phyloP scores from a whole-genome alignment of 2,329 filamentous ascomycete genomes.

The Rhynchosporium graminicola region DNA sequence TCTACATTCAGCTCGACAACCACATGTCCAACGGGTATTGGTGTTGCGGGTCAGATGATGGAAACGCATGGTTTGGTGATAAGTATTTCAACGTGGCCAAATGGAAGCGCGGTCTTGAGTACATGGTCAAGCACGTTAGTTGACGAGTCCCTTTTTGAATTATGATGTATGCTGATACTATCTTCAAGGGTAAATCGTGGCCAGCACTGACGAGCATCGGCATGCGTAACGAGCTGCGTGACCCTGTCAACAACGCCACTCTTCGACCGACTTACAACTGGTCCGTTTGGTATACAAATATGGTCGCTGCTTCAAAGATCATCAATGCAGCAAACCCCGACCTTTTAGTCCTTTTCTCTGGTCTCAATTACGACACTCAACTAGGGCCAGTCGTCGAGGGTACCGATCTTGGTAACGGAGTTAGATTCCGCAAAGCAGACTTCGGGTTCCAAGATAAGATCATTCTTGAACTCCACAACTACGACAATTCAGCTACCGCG shows the following conservation, averaged over 20 bases:
- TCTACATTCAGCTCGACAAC: slow-evolving; percentile 62
- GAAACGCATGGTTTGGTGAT: slow-evolving; percentile 64
- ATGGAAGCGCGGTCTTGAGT: slow-evolving; percentile 60
- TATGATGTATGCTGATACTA: neutral
- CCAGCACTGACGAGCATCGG: slow-evolving; percentile 29
- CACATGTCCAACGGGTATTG: slow-evolving; percentile 60
- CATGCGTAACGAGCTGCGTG: slow-evolving; percentile 46
- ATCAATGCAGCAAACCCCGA: slow-evolving; percentile 47
- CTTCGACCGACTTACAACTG: slow-evolving; percentile 44
- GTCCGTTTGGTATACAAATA: slow-evolving; percentile 48
- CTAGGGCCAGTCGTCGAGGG: slow-evolving; percentile 27
- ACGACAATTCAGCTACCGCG: slow-evolving; percentile 46
- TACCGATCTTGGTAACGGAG: slow-evolving; percentile 23
- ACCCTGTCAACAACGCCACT: slow-evolving; percentile 23
- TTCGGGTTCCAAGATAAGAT: slow-evolving; percentile 48
- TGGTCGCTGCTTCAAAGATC: slow-evolving; percentile 44
- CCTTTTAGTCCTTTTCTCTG: slow-evolving; percentile 50
- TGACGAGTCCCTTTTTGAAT: slow-evolving; percentile 1
- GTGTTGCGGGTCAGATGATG: slow-evolving; percentile 57
- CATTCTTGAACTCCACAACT: slow-evolving; percentile 52
- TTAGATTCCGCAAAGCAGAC: slow-evolving; percentile 41
- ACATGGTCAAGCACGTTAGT: slow-evolving; percentile 60
- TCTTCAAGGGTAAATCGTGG: slow-evolving; percentile 24
- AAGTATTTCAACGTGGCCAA: slow-evolving; percentile 57
- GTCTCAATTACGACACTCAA: slow-evolving; percentile 47